Evolutionary conservation across 2,329 filamentous ascomycete species (phyloP).

Genomic region (Pseudogymnoascus sp.): DNA sequence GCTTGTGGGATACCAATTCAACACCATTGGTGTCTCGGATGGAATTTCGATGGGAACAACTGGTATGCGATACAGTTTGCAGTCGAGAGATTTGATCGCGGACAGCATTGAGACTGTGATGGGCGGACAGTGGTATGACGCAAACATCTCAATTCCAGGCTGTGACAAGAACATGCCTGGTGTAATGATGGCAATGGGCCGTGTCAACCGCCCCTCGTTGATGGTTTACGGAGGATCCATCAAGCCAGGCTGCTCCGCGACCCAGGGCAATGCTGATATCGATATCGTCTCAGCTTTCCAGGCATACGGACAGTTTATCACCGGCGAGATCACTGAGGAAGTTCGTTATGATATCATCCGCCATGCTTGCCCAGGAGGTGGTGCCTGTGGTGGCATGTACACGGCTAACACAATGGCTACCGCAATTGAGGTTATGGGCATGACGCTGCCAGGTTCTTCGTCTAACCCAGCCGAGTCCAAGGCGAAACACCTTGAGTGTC

Average conservation of each 20-base stretch:
- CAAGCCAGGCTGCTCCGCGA: conserved; percentile 74
- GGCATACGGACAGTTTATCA: conserved; percentile 89
- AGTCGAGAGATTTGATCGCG: conserved; percentile 93
- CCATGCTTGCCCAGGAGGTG: conserved; percentile 76
- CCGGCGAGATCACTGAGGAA: conserved; percentile 83
- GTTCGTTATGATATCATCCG: conserved; percentile 91
- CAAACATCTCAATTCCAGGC: conserved; percentile 90
- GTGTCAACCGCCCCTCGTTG: conserved; percentile 85
- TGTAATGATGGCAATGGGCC: conserved; percentile 86
- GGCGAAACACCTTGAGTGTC: conserved; percentile 65
- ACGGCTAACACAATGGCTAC: conserved; percentile 72
- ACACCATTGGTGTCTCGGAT: conserved; percentile 96
- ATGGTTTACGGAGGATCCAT: conserved; percentile 99
- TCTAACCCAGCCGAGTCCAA: conserved; percentile 69
- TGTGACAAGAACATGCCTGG: conserved; percentile 99
- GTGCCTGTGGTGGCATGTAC: conserved; percentile 83
- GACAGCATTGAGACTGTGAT: conserved; percentile 99
- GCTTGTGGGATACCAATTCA: conserved; percentile 92
- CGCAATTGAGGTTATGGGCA: conserved; percentile 63
- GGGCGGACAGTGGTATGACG: conserved; percentile 98
- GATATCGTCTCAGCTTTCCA: conserved; percentile 98
- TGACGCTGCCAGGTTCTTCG: conserved; percentile 76
- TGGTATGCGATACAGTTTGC: conserved; percentile 91
- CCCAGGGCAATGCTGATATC: conserved; percentile 65
- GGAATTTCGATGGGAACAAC: conserved; percentile 97